A percentile compares a stretch with the other conserved stretches of the same genome.
phyloP scores from a whole-genome alignment of 2,329 filamentous ascomycete genomes.

The Aspergillus sergii region DNA sequence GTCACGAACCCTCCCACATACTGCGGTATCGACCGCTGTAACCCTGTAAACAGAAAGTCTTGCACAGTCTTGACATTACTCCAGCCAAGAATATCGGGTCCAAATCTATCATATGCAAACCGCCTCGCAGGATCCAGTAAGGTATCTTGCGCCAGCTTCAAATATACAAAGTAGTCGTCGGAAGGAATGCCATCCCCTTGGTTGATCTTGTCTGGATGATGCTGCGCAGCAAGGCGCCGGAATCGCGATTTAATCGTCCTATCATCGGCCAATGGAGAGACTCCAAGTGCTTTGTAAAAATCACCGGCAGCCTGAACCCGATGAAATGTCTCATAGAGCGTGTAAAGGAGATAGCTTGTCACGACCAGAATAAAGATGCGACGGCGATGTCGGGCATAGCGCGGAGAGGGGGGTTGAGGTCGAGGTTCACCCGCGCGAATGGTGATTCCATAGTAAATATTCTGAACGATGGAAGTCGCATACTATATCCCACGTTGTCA shows the following conservation, averaged over 20 bases:
- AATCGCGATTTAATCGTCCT: constrained; percentile 82
- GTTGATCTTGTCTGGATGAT: constrained; percentile 81
- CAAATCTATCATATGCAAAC: constrained; percentile 90
- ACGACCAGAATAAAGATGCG: constrained; percentile 84
- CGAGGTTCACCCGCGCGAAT: constrained; percentile 87
- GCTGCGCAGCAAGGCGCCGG: constrained; percentile 68
- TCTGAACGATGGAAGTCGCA: constrained; percentile 75
- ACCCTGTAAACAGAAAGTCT: constrained; percentile 72
- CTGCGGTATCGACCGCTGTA: constrained; percentile 48
- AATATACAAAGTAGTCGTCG: constrained; percentile 71
- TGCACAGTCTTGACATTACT: constrained; percentile 57
- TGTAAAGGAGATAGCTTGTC: constrained; percentile 82
- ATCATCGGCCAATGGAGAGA: constrained; percentile 70
- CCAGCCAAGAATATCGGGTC: constrained; percentile 70
- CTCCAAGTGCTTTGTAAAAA: constrained; percentile 77
- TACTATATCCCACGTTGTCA: constrained; percentile 55
- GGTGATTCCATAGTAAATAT: constrained; percentile 81
- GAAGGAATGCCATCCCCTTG: constrained; percentile 36
- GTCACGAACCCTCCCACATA: constrained; percentile 42
- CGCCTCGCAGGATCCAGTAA: constrained; percentile 74
- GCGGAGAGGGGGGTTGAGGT: constrained; percentile 67
- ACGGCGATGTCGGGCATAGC: constrained; percentile 73
- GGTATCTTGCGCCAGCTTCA: constrained; percentile 82
- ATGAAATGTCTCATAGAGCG: constrained; percentile 88
- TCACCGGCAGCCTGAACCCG: constrained; percentile 70